Base-by-base conservation (phyloP, 768 basidiomycete species). In the Artomyces pyxidatus region DNA sequence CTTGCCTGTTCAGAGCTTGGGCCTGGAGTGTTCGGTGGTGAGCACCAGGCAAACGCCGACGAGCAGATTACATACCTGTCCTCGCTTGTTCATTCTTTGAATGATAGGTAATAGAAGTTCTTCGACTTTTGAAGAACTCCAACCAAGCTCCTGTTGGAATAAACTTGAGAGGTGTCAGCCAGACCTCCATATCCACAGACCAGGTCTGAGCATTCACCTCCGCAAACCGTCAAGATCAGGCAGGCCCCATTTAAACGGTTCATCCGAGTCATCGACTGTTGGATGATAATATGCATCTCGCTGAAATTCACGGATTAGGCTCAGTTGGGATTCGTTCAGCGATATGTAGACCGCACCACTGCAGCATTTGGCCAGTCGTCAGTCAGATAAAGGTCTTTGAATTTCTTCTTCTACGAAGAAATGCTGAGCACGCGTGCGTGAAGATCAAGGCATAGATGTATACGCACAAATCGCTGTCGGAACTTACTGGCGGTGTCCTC, bases 171-270 rank as follows among this genome's bases (percentile, higher is more conserved):
- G 44, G 37, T 6, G 6, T 16, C 41, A 50, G 9, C 45, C 62
- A 45, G 62, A 59, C 38, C 16, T 37, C 30, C 39, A 43, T 42
- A 37, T 26, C 55, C 4, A 40, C 40, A 19, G 47, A 42, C 54
- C 58, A 53, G 51, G 55, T 40, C 49, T 12, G n/a, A 19, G 14
- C 7, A 68, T 80, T 48, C 63, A 94, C 90, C 75, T 67, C 54
- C 93, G 81, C 47, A 99, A 76, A 3, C 85, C 93, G 61, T 96
- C 91, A 2, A 99, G 78, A 62, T 98, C 96, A n/a, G 94, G 91
- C 53, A 93, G 70, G 4, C 90, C 93, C 95, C 95, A 99, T 59
- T 91, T 89, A 64, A 99, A 98, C 0, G 88, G 83, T 54, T 97
- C 94, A 48, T 92, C 84, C 1, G 92, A 95, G 32, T 80, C 78